phyloP scores from a whole-genome alignment of 2,329 filamentous ascomycete genomes.

The Sarocladium strictum region DNA sequence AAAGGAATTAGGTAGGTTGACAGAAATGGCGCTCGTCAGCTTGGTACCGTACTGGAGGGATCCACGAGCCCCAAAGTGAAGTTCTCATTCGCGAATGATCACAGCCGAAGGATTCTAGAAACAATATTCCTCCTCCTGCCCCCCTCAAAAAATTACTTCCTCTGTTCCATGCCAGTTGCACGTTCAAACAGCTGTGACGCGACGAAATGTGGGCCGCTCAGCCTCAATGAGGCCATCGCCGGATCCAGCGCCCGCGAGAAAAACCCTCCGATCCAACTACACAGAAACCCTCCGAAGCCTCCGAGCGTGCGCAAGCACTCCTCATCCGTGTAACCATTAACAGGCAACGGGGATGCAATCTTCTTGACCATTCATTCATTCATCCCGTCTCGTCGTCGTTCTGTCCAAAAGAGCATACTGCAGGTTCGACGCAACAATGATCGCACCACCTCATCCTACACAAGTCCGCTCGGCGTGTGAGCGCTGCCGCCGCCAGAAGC shows the following conservation, averaged over 20 bases:
- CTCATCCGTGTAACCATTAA: background rate
- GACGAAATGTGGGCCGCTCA: background rate
- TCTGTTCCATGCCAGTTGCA: too few relatives aligned
- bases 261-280: background rate
- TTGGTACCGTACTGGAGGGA: too few relatives aligned
- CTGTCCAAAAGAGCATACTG: background rate
- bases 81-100: background rate
- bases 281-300: slow-evolving; percentile 1
- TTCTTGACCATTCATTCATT: too few relatives aligned
- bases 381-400: background rate
- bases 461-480: slow-evolving; percentile 27
- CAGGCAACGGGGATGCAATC: background rate
- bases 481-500: slow-evolving; percentile 26
- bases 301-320: background rate
- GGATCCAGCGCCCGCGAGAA: background rate
- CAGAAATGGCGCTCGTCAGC: too few relatives aligned
- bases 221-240: background rate
- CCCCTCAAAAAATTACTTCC: background rate
- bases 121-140: background rate
- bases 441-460: slow-evolving; percentile 20
- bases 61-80: background rate
- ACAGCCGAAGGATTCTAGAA: background rate
- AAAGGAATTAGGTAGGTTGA: too few relatives aligned
- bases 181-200: too few relatives aligned
- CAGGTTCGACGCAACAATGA: background rate